phyloP scores from a whole-genome alignment of 139 green algal genomes.

The Coelastrella sp. region DNA sequence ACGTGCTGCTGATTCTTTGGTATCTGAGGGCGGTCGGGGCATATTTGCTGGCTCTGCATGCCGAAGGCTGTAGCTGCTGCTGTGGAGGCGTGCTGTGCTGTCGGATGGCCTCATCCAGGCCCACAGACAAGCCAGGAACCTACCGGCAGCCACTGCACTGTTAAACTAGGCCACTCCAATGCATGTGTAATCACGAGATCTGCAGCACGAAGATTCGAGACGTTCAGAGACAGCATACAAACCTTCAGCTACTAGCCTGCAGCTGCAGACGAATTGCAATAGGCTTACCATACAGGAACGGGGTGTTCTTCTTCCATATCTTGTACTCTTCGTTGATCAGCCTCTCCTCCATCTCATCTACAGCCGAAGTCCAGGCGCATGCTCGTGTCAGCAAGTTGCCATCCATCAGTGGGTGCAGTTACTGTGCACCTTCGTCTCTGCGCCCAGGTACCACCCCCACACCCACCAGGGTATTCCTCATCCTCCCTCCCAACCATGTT shows the following conservation, averaged over 20 bases:
- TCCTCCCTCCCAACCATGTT: constrained; percentile 38
- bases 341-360: constrained; percentile 74
- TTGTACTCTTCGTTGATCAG: constrained; percentile 99
- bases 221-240: too few species aligned
- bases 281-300: constrained; percentile 96
- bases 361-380: background rate
- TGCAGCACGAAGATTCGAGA: constrained; percentile 54
- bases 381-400: background rate
- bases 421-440: background rate
- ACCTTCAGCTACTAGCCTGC: too few species aligned
- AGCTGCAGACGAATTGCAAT: background rate
- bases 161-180: constrained; percentile 98
- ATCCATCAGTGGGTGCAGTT: background rate
- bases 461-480: constrained; percentile 30
- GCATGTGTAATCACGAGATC: constrained; percentile 99
- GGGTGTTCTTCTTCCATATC: constrained; percentile 99
- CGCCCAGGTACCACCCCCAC: too few species aligned
- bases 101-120: background rate
- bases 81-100: too few species aligned
- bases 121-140: background rate
- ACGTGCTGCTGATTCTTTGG: too few species aligned
- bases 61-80: too few species aligned
- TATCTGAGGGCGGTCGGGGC: too few species aligned
- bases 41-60: too few species aligned
- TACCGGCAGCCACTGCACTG: constrained; percentile 98